phyloP scores from a whole-genome alignment of 78 protist species.

The Speleostelium caveatum region DNA sequence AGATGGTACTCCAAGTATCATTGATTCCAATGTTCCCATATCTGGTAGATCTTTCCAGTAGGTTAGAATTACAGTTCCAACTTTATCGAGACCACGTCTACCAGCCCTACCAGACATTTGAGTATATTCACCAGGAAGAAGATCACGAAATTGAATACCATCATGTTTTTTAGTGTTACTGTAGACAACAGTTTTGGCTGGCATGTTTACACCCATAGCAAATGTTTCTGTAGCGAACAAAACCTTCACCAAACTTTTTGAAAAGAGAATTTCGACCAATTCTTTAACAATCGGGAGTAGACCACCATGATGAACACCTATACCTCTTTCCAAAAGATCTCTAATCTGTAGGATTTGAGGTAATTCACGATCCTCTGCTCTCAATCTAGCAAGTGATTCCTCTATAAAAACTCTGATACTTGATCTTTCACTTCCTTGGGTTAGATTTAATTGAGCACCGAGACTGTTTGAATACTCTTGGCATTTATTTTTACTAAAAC shows the following conservation, averaged over 20 bases:
- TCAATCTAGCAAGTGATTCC: slow-evolving; percentile 71
- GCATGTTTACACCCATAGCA: slow-evolving; percentile 99
- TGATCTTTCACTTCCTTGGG: slow-evolving; percentile 84
- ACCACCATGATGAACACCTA: slow-evolving; percentile 98
- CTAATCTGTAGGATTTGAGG: slow-evolving; percentile 88
- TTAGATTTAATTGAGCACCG: slow-evolving; percentile 71
- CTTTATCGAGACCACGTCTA: slow-evolving; percentile 91
- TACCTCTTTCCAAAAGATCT: slow-evolving; percentile 88
- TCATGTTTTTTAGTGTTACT: slow-evolving; percentile 89
- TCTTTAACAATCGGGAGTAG: slow-evolving; percentile 97
- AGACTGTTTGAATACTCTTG: slow-evolving; percentile 84
- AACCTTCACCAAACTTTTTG: slow-evolving; percentile 91
- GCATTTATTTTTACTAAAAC: slow-evolving; percentile 88
- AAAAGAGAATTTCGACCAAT: slow-evolving; percentile 95
- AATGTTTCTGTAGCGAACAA: slow-evolving; percentile 99
- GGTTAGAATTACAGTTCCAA: slow-evolving; percentile 93
- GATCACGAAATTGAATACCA: slow-evolving; percentile 86
- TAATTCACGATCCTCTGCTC: slow-evolving; percentile 68
- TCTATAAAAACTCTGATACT: slow-evolving; percentile 78
- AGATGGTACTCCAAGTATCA: slow-evolving; percentile 88
- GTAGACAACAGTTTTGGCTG: slow-evolving; percentile 97
- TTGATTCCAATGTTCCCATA: slow-evolving; percentile 17
- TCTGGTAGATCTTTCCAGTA: slow-evolving; percentile 80
- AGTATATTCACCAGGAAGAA: slow-evolving; percentile 94
- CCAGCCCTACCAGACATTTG: slow-evolving; percentile 99